Conservation (phyloP, 805 yeast species). For the Myxozyma nipponensis region DNA sequence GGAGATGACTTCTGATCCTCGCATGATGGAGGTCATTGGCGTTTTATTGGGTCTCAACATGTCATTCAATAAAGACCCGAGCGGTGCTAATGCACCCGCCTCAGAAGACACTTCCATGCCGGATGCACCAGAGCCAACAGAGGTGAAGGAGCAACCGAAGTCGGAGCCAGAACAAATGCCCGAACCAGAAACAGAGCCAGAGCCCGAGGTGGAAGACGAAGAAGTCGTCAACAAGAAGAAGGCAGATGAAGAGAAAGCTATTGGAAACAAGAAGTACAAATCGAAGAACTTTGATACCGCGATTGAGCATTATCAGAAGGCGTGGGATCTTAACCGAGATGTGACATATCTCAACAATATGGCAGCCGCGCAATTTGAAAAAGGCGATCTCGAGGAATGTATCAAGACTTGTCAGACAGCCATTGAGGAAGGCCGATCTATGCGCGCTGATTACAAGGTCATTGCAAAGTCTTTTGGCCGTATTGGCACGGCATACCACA, state of each 20-base stretch:
- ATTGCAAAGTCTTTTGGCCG: slow-evolving; percentile 93
- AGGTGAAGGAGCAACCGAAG: slow-evolving; percentile 32
- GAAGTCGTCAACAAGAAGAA: slow-evolving; percentile 34
- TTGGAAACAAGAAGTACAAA: slow-evolving; percentile 85
- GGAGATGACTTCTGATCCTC: slow-evolving; percentile 71
- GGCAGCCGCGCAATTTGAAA: slow-evolving; percentile 97
- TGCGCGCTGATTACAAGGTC: slow-evolving; percentile 85
- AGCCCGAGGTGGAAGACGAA: slow-evolving; percentile 38
- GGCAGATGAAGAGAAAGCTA: slow-evolving; percentile 60
- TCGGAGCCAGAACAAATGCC: slow-evolving; percentile 18
- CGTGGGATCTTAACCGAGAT: slow-evolving; percentile 77
- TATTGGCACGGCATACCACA: slow-evolving; percentile 76
- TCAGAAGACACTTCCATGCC: slow-evolving; percentile 31
- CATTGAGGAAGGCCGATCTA: slow-evolving; percentile 81
- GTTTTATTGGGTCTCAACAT: slow-evolving; percentile 73
- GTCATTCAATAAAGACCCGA: slow-evolving; percentile 34
- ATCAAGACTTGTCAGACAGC: slow-evolving; percentile 78
- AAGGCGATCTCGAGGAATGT: slow-evolving; percentile 84
- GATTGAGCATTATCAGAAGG: slow-evolving; percentile 76
- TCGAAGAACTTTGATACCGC: slow-evolving; percentile 89
- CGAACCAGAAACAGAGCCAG: slow-evolving; percentile 32
- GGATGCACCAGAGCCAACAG: slow-evolving; percentile 28
- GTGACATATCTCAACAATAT: slow-evolving; percentile 92
- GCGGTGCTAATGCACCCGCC: slow-evolving; percentile 27
- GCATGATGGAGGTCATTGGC: slow-evolving; percentile 85